Percentiles rank a stretch among this genome's conserved stretches.
Evolutionary conservation across 345 rosid species (phyloP).

Genomic region (Clausena lansium): DNA sequence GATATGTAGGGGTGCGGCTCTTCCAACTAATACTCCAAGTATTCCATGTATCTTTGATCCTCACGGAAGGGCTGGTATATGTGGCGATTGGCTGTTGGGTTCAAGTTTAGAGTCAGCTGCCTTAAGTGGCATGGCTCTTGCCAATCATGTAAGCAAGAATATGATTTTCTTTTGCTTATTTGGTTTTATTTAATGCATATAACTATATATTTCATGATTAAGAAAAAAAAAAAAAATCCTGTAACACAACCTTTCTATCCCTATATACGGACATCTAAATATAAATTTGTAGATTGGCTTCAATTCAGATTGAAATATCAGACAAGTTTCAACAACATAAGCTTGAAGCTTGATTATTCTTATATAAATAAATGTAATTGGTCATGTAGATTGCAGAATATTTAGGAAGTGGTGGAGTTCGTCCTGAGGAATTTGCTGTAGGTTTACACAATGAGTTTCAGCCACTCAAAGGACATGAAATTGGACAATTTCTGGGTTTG

Average conservation of each 20-base stretch:
- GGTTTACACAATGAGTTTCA: conserved; percentile 60
- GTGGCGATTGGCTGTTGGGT: conserved; percentile 94
- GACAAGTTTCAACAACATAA: neutral
- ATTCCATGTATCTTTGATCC: conserved; percentile 82
- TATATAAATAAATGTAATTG: neutral
- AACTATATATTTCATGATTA: neutral
- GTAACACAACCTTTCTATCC: neutral
- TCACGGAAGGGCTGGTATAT: conserved; percentile 84
- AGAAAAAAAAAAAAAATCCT: neutral
- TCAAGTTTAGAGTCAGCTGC: conserved; percentile 90
- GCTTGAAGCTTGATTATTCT: neutral
- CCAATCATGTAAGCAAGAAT: conserved; percentile 53
- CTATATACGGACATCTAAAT: neutral
- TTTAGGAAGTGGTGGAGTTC: conserved; percentile 45
- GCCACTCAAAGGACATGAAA: conserved; percentile 59
- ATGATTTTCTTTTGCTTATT: neutral
- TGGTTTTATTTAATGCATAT: neutral
- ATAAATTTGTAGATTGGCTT: neutral
- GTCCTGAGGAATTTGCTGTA: conserved; percentile 59
- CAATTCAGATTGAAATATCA: neutral
- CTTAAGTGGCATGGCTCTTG: conserved; percentile 78
- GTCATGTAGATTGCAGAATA: conserved; percentile 65
- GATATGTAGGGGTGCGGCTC: conserved; percentile 84
- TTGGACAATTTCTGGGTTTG: conserved; percentile 74
- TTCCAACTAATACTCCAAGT: conserved; percentile 72